Base-by-base conservation (phyloP, 306 rosid species). In the Vigna radiata region DNA sequence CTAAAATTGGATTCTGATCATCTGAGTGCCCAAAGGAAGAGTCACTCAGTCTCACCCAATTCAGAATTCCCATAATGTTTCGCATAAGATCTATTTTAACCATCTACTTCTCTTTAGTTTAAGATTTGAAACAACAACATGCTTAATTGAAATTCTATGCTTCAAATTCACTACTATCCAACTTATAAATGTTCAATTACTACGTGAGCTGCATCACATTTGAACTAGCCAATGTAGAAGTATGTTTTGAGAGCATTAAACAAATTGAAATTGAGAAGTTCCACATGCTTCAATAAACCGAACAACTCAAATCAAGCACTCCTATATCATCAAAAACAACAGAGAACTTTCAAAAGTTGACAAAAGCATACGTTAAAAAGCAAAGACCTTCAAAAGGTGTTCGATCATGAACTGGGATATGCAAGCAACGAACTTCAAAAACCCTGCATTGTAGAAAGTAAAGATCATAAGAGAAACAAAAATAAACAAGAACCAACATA, bases 371-470 rank as follows among this genome's bases (percentile, higher is more conserved):
- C 27, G 7, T 60, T 11, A 84, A 67, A 78, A 75, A 36, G 80
- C 77, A 68, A 53, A 78, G 53, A 95, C 99, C 99, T 95, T 95
- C 92, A 83, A 95, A 92, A 54, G 94, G 92, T 23, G 97, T 95
- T 79, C 90, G 90, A 78, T 95, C 99, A 2, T 76, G 81, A 71
- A 81, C 88, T 50, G 99, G 99, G 76, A 95, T 86, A 74, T 95
- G 96, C 87, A 95, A 83, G 87, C 99, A 95, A 60, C 89, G 88
- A 83, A 95, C 98, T 87, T 92, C 97, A 14, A 95, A 95, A 73
- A 83, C 90, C 91, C 99, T 95, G 90, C 68, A 78, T 23, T 52
- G 16, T 27, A 68, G 48, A 59, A 79, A 74, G 75, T 10, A 56
- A 27, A 52, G 44, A 18, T 37, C 33, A 79, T 29, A 77, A 53